Percentiles rank a stretch among this genome's conserved stretches.
These are phyloP conservation scores for Cladosporium sp. DNA, from an alignment of 2,329 filamentous ascomycete species.

Conservation along the genomic window DNA sequence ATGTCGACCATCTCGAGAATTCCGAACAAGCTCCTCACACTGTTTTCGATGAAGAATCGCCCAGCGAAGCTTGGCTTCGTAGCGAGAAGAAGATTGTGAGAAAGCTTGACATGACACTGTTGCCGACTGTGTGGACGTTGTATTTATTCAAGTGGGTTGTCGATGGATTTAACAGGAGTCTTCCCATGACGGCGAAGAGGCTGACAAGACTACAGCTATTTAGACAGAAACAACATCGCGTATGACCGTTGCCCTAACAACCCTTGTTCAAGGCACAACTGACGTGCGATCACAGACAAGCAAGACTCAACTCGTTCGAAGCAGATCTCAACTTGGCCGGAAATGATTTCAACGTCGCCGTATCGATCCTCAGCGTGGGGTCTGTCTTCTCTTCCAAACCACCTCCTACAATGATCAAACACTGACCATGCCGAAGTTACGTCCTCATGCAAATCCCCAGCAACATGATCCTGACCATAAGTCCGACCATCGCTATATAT, in stretches of 20 bases:
- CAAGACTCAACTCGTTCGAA: constrained; percentile 46
- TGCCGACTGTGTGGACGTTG: neutral
- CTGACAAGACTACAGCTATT: constrained; percentile 24
- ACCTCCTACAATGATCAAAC: too few relatives aligned
- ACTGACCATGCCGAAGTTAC: constrained; percentile 25
- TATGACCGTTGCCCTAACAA: neutral
- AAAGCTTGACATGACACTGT: constrained; percentile 14
- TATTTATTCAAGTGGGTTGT: constrained; percentile 13
- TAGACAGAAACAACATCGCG: constrained; percentile 24
- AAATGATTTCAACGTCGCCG: constrained; percentile 59
- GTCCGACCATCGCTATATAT: constrained; percentile 47
- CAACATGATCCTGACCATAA: constrained; percentile 49
- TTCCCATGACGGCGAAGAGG: neutral
- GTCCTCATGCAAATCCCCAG: constrained; percentile 45
- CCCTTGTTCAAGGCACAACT: neutral
- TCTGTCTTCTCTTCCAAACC: constrained; percentile 17
- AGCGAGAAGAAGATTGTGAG: constrained; percentile 2
- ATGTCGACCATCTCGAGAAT: constrained; percentile 4
- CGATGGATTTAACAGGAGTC: neutral
- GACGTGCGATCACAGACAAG: neutral
- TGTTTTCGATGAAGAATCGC: neutral
- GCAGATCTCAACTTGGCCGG: constrained; percentile 55
- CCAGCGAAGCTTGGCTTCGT: constrained; percentile 1
- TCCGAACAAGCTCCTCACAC: neutral
- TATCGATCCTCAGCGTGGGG: constrained; percentile 44